These are phyloP conservation scores for Teratosphaeria nubilosa DNA, from an alignment of 2,329 filamentous ascomycete genomes.

Conservation along the genomic window DNA sequence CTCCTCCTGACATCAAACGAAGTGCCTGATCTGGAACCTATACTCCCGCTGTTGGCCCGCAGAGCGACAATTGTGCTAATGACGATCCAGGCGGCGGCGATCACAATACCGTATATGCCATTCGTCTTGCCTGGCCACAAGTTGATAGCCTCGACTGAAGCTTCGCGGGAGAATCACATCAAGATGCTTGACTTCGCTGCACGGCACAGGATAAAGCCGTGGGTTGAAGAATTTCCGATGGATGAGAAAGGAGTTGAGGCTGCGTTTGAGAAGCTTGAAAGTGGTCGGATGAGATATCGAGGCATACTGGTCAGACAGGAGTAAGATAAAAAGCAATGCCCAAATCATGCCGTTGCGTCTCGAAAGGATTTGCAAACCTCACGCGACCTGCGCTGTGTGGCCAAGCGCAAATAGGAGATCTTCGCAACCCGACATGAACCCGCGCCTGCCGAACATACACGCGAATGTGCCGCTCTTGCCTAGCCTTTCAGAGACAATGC, in stretches of 20 bases:
- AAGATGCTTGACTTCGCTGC: constrained; percentile 38
- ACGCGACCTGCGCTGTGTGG: too few relatives aligned
- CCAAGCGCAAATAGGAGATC: too few relatives aligned
- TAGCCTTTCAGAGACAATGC: too few relatives aligned
- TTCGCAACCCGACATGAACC: too few relatives aligned
- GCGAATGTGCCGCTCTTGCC: too few relatives aligned
- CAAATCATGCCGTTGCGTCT: too few relatives aligned
- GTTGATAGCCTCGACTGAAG: constrained; percentile 25
- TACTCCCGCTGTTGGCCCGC: constrained; percentile 21
- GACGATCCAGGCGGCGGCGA: constrained; percentile 23
- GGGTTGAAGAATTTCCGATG: constrained; percentile 35
- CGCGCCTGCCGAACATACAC: too few relatives aligned
- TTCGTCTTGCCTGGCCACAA: constrained; percentile 26
- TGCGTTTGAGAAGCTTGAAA: constrained; percentile 32
- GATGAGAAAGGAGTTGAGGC: constrained; percentile 28
- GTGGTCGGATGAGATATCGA: constrained; percentile 37
- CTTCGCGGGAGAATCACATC: constrained; percentile 20
- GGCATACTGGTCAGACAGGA: constrained; percentile 25
- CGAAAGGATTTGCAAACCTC: neutral
- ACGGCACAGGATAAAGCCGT: constrained; percentile 33
- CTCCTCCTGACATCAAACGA: constrained; percentile 23
- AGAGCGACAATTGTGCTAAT: constrained; percentile 25
- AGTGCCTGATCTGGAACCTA: constrained; percentile 15
- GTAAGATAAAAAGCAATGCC: neutral
- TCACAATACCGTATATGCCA: constrained; percentile 24